phyloP scores from a whole-genome alignment of 2,329 filamentous ascomycete genomes.

The Exophiala bonariae region DNA sequence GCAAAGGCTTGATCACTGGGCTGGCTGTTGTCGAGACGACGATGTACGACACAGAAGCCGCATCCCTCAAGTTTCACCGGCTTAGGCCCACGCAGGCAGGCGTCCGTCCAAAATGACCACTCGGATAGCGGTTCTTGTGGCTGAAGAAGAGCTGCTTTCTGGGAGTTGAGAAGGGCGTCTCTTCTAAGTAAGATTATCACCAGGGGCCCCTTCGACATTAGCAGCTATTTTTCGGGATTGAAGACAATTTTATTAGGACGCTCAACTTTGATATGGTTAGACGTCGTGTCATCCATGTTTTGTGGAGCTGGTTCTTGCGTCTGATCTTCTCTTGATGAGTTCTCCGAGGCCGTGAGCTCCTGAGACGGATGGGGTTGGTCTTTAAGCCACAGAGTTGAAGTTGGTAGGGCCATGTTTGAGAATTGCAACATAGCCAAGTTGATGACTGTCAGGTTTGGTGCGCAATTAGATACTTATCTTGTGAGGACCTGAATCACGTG shows the following conservation, averaged over 20 bases:
- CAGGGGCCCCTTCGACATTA: not conserved
- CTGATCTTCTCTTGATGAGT: too few species aligned
- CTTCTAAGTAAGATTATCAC: slow-evolving; percentile 4
- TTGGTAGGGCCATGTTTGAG: slow-evolving; percentile 7
- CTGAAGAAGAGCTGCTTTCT: too few species aligned
- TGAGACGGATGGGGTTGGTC: slow-evolving; percentile 6
- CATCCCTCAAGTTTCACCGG: slow-evolving; percentile 41
- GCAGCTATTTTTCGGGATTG: slow-evolving; percentile 5
- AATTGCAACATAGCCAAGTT: not conserved
- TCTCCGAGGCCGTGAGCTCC: too few species aligned
- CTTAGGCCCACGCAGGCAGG: slow-evolving; percentile 30
- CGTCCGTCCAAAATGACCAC: slow-evolving; percentile 14
- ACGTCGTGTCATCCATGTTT: slow-evolving; percentile 6
- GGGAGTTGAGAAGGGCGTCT: slow-evolving; percentile 13
- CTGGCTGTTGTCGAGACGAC: slow-evolving; percentile 15
- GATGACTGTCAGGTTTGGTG: too few species aligned
- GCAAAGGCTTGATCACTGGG: slow-evolving; percentile 12
- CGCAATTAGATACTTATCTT: too few species aligned
- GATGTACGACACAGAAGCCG: slow-evolving; percentile 40
- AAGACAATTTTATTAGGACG: not conserved
- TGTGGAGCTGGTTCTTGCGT: slow-evolving; percentile 11
- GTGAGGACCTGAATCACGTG: too few species aligned
- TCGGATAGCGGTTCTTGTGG: slow-evolving; percentile 9
- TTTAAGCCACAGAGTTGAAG: slow-evolving; percentile 8
- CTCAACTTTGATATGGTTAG: not conserved